These are phyloP conservation scores for Phytophthora megakarya DNA, from an alignment of 352 stramenopile species.

Conservation along the genomic window DNA sequence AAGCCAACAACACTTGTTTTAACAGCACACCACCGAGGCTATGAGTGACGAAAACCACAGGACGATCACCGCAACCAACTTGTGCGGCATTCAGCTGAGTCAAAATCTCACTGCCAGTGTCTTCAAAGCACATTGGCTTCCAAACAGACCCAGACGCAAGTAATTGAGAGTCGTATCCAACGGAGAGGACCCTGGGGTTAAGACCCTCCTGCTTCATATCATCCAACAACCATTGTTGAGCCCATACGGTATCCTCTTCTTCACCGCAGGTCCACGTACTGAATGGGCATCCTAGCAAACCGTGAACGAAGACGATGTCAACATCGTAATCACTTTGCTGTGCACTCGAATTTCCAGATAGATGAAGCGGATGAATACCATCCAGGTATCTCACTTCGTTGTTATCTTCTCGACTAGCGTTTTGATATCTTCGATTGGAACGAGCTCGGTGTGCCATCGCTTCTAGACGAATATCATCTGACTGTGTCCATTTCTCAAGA, in stretches of 20 bases:
- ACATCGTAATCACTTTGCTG: constrained; percentile 58
- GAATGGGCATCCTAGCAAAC: constrained; percentile 76
- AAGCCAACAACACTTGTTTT: constrained; percentile 81
- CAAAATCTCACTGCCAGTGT: constrained; percentile 70
- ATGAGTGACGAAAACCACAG: constrained; percentile 86
- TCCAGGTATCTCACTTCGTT: constrained; percentile 67
- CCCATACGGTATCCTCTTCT: constrained; percentile 65
- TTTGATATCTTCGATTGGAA: constrained; percentile 63
- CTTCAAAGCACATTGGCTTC: constrained; percentile 74
- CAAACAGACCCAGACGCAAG: constrained; percentile 75
- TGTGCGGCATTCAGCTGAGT: constrained; percentile 62
- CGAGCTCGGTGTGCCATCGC: constrained; percentile 58
- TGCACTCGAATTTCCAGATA: constrained; percentile 31
- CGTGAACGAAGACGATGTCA: constrained; percentile 85
- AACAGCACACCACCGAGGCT: constrained; percentile 84
- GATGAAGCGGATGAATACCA: constrained; percentile 71
- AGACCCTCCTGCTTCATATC: constrained; percentile 62
- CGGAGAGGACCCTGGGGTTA: constrained; percentile 72
- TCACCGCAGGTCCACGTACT: constrained; percentile 81
- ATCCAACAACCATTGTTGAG: constrained; percentile 66
- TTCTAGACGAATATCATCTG: constrained; percentile 53
- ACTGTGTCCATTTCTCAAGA: constrained; percentile 52
- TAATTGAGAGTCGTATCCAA: constrained; percentile 85
- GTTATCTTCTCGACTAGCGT: constrained; percentile 16
- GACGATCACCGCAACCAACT: constrained; percentile 61